phyloP scores from a whole-genome alignment of 441 rosid genomes.

The Eruca vesicaria region DNA sequence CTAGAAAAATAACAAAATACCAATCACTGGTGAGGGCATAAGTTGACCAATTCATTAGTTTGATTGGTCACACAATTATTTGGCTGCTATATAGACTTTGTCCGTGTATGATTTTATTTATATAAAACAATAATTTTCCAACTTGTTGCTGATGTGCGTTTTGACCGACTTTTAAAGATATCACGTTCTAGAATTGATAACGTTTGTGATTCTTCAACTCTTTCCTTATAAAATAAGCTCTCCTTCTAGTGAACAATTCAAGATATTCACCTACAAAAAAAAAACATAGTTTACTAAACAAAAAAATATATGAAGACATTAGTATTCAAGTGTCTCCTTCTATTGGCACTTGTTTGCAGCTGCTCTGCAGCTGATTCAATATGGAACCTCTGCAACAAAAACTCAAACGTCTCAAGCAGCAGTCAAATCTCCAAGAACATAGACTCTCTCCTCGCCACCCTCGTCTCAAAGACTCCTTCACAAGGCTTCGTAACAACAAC shows the following conservation, averaged over 20 bases:
- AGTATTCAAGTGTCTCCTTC: neutral
- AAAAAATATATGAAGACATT: conserved; percentile 25
- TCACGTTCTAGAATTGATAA: conserved; percentile 15
- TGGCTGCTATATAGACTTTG: conserved; percentile 1
- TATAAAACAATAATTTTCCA: neutral
- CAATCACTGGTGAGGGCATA: neutral
- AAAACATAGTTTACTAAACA: neutral
- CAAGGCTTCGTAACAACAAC: conserved; percentile 42
- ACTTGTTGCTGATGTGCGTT: conserved; percentile 19
- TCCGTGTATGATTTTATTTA: neutral
- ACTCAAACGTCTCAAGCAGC: conserved; percentile 29
- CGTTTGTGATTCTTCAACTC: neutral
- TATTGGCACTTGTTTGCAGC: conserved; percentile 16
- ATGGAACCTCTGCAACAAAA: conserved; percentile 48
- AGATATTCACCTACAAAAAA: neutral
- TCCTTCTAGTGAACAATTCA: conserved; percentile 4
- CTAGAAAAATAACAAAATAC: neutral
- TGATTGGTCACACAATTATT: conserved; percentile 18
- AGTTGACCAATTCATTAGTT: conserved; percentile 14
- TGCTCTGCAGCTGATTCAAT: conserved; percentile 40
- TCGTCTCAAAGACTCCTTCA: conserved; percentile 44
- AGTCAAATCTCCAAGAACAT: conserved; percentile 44
- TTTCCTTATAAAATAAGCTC: conserved; percentile 6
- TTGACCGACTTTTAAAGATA: conserved; percentile 24
- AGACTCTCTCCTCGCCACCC: conserved; percentile 37